phyloP scores from a whole-genome alignment of 2,329 filamentous ascomycete genomes.

The Colletotrichum sp. region DNA sequence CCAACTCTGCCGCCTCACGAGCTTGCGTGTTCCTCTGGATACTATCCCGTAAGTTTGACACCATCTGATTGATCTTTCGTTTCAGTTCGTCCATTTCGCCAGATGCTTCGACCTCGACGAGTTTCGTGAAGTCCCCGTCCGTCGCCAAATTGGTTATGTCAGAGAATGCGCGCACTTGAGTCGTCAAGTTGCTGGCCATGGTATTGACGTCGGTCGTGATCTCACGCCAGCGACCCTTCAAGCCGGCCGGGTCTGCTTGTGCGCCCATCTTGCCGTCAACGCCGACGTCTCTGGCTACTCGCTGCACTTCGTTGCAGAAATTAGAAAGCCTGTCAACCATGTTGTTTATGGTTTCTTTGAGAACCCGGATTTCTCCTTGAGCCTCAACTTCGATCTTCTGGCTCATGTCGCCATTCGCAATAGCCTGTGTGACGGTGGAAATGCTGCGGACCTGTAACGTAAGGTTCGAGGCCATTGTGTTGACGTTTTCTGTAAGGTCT shows the following conservation, averaged over 20 bases:
- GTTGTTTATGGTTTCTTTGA: conserved; percentile 98
- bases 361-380: conserved; percentile 89
- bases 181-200: conserved; percentile 82
- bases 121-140: conserved; percentile 95
- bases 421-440: conserved; percentile 91
- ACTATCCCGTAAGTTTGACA: conserved; percentile 91
- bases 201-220: conserved; percentile 97
- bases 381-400: conserved; percentile 95
- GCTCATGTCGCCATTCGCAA: conserved; percentile 94
- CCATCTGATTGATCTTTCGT: conserved; percentile 99
- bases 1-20: conserved; percentile 92
- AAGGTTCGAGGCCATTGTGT: conserved; percentile 74
- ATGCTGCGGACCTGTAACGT: conserved; percentile 86
- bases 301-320: conserved; percentile 95
- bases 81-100: conserved; percentile 99
- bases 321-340: conserved; percentile 96
- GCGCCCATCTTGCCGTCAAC: conserved; percentile 99
- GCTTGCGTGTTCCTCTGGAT: conserved; percentile 97
- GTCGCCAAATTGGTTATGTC: conserved; percentile 98
- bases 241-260: conserved; percentile 90
- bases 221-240: conserved; percentile 96
- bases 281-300: conserved; percentile 94
- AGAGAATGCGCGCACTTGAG: conserved; percentile 96
- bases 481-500: conserved; percentile 90
- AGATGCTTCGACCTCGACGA: conserved; percentile 95